phyloP scores from a whole-genome alignment of 768 basidiomycete genomes.

The Russula ochroleuca region DNA sequence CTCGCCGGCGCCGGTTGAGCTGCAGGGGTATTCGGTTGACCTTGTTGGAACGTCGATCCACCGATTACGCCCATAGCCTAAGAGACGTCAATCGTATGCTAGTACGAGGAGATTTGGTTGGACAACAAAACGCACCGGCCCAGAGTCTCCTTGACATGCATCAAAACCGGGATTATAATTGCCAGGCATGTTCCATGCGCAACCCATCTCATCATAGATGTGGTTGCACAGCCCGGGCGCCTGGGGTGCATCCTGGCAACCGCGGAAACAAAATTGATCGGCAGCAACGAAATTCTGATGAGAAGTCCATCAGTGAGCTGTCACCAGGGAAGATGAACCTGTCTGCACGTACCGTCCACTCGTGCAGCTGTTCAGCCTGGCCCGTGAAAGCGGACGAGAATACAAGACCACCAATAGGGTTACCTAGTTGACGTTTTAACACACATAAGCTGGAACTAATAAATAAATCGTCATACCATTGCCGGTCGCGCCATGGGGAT shows the following conservation, averaged over 20 bases:
- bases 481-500: slow-evolving; percentile 63
- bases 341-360: slow-evolving; percentile 59
- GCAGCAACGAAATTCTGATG: slow-evolving; percentile 57
- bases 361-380: slow-evolving; percentile 51
- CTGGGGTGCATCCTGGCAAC: slow-evolving; percentile 50
- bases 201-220: slow-evolving; percentile 53
- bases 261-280: slow-evolving; percentile 66
- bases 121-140: slow-evolving; percentile 37
- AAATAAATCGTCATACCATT: slow-evolving; percentile 38
- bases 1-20: slow-evolving; percentile 56
- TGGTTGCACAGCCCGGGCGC: slow-evolving; percentile 58
- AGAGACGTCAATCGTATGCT: neutral
- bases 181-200: slow-evolving; percentile 59
- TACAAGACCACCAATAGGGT: slow-evolving; percentile 64
- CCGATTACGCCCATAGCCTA: slow-evolving; percentile 70
- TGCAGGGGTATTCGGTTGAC: slow-evolving; percentile 49
- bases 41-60: slow-evolving; percentile 63
- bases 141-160: slow-evolving; percentile 48
- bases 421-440: slow-evolving; percentile 35
- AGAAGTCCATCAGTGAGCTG: slow-evolving; percentile 10
- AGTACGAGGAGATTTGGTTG: neutral
- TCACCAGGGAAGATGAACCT: neutral
- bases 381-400: slow-evolving; percentile 64
- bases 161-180: slow-evolving; percentile 42
- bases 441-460: neutral